Evolutionary conservation across 164 flowering plant genomes (phyloP).

Genomic region (Vitis rotundifolia): DNA sequence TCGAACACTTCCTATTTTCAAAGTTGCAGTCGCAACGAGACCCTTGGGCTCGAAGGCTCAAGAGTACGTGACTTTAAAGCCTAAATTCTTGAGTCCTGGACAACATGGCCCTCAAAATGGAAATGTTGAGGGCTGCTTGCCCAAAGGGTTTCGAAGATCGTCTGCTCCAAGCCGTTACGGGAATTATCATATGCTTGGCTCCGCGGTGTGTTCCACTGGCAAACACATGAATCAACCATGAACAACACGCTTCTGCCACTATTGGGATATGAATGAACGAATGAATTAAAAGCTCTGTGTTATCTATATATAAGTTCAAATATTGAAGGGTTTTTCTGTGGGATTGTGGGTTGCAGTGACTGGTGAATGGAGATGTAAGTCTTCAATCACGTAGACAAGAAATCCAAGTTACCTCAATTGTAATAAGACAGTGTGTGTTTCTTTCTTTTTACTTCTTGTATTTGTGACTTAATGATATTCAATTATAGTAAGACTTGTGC

Average conservation of each 20-base stretch:
- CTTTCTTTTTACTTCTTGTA: no score
- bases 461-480: no score
- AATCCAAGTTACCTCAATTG: no score
- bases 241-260: not conserved
- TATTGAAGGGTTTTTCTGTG: no score
- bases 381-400: no score
- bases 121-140: constrained; percentile 40
- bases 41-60: constrained; percentile 16
- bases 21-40: constrained; percentile 11
- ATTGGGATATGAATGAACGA: no score
- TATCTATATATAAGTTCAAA: no score
- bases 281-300: no score
- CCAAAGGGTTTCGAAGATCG: constrained; percentile 47
- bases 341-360: no score
- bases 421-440: no score
- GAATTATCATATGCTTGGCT: constrained; percentile 34
- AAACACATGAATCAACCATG: constrained; percentile 13
- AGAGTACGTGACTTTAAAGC: constrained; percentile 16
- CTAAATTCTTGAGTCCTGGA: constrained; percentile 3
- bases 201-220: constrained; percentile 22
- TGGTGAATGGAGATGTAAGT: no score
- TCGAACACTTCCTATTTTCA: not conserved
- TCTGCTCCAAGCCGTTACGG: constrained; percentile 61
- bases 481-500: no score
- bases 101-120: constrained; percentile 1